Evolutionary conservation across 2,329 filamentous ascomycete genomes (phyloP).

Genomic region (Alternaria sp.): DNA sequence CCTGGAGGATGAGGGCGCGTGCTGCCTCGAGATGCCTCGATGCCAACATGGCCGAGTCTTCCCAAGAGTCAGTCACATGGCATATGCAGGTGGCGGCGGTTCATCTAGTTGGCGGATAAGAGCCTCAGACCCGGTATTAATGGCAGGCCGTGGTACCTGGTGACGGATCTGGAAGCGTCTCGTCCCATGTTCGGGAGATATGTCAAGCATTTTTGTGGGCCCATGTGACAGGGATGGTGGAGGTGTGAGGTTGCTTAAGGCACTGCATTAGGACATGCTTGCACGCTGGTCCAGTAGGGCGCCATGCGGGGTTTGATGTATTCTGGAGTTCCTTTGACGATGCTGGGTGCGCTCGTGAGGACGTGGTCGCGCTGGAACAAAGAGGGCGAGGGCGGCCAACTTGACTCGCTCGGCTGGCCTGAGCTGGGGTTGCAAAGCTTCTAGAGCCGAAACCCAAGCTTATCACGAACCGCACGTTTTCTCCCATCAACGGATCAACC

Average conservation of each 20-base stretch:
- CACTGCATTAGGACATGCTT: slow-evolving; percentile 17
- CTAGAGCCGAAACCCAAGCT: slow-evolving; percentile 21
- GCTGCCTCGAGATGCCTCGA: neutral
- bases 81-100: slow-evolving; percentile 4
- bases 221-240: slow-evolving; percentile 21
- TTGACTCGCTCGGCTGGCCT: slow-evolving; percentile 17
- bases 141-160: slow-evolving; percentile 9
- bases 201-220: slow-evolving; percentile 24
- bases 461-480: slow-evolving; percentile 43
- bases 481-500: slow-evolving; percentile 28
- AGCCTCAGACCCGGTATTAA: slow-evolving; percentile 6
- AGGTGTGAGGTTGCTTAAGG: slow-evolving; percentile 18
- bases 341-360: neutral
- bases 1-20: neutral
- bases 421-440: slow-evolving; percentile 7
- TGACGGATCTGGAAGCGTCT: slow-evolving; percentile 29
- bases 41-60: neutral
- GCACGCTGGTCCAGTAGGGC: neutral
- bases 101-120: neutral
- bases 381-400: neutral
- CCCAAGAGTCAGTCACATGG: neutral
- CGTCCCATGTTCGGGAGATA: slow-evolving; percentile 16
- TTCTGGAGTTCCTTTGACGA: neutral
- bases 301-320: neutral
- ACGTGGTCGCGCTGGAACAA: neutral